These are phyloP conservation scores for Tulasnella sp. DNA, from an alignment of 768 basidiomycete genomes.

Conservation along the genomic window DNA sequence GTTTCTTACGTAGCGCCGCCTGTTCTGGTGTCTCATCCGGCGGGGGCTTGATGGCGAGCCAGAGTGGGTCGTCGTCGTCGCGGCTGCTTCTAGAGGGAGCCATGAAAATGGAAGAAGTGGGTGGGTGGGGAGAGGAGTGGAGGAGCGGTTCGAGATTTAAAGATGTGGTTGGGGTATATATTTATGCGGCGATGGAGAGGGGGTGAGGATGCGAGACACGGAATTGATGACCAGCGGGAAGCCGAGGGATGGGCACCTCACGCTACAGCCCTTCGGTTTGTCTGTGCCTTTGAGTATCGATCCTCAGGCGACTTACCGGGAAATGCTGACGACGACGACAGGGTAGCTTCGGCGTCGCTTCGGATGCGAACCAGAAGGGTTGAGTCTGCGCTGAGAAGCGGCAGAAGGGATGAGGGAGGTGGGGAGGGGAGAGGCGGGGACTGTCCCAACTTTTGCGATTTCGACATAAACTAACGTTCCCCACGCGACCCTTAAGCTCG, in stretches of 20 bases:
- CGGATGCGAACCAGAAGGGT: slow-evolving; percentile 6
- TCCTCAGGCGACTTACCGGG: slow-evolving; percentile 21
- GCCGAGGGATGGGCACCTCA: slow-evolving; percentile 25
- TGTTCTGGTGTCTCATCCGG: slow-evolving; percentile 63
- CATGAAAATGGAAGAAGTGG: neutral
- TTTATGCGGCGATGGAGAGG: slow-evolving; percentile 11
- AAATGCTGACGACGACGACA: slow-evolving; percentile 10
- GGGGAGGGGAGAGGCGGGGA: neutral
- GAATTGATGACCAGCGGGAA: slow-evolving; percentile 26
- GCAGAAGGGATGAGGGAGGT: slow-evolving; percentile 2
- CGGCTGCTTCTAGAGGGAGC: slow-evolving; percentile 6
- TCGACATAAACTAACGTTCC: slow-evolving; percentile 16
- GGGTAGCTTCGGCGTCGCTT: slow-evolving; percentile 1
- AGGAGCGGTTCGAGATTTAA: neutral
- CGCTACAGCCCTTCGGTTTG: slow-evolving; percentile 19
- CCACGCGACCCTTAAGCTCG: slow-evolving; percentile 15
- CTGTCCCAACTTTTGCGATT: slow-evolving; percentile 10
- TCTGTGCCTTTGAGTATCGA: slow-evolving; percentile 12
- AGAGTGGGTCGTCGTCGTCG: slow-evolving; percentile 38
- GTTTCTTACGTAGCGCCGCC: slow-evolving; percentile 58
- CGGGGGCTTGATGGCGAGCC: slow-evolving; percentile 51
- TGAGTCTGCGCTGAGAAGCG: neutral
- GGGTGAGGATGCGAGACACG: slow-evolving; percentile 20
- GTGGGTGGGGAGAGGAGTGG: slow-evolving; percentile 15
- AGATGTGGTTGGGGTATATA: slow-evolving; percentile 20